These are phyloP conservation scores for Logfia minima DNA, from an alignment of 129 eudicot genomes.

Conservation along the genomic window DNA sequence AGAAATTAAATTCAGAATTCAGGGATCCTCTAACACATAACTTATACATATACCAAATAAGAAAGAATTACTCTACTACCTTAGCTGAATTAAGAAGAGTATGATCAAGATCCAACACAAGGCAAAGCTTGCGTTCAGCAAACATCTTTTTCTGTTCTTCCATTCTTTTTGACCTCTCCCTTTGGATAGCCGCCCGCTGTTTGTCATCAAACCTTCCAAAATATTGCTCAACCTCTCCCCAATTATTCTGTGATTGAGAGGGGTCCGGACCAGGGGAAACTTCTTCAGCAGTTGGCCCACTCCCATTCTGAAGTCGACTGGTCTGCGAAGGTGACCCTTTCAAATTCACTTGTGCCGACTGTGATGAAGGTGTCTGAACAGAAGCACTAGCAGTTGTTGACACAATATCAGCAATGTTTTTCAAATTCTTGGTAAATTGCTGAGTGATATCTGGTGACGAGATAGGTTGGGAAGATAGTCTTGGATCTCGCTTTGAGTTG, in stretches of 20 bases:
- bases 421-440: constrained; percentile 76
- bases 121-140: constrained; percentile 75
- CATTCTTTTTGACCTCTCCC: constrained; percentile 85
- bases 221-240: constrained; percentile 84
- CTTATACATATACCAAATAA: neutral
- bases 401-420: constrained; percentile 74
- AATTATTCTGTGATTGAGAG: constrained; percentile 47
- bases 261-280: constrained; percentile 47
- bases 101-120: constrained; percentile 96
- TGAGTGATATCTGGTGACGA: constrained; percentile 66
- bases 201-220: constrained; percentile 84
- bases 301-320: constrained; percentile 35
- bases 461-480: constrained; percentile 32
- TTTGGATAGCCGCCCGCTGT: constrained; percentile 93
- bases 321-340: constrained; percentile 48
- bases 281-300: constrained; percentile 47
- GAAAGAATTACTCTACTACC: constrained; percentile 38
- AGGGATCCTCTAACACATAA: neutral
- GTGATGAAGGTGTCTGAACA: constrained; percentile 48
- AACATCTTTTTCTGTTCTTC: constrained; percentile 96
- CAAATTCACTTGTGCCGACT: constrained; percentile 42
- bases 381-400: constrained; percentile 45
- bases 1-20: neutral
- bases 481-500: constrained; percentile 50
- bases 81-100: constrained; percentile 97